Conservation (phyloP, 2,329 filamentous ascomycete species). For the Trichoderma polysporum region DNA sequence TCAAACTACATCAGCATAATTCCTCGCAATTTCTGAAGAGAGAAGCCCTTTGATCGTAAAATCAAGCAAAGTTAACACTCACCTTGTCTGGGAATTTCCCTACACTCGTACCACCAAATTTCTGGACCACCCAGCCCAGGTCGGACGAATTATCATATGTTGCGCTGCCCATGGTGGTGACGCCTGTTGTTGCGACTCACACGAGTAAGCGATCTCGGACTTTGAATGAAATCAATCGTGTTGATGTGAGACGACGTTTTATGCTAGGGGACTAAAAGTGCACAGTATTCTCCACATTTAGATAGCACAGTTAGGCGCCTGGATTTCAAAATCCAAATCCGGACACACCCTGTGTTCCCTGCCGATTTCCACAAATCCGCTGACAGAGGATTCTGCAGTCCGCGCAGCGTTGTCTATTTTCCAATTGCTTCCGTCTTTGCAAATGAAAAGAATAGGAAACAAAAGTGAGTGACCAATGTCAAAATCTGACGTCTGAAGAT, state of each 20-base stretch:
- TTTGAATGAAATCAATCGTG: constrained; percentile 1
- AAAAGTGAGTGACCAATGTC: neutral
- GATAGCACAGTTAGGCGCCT: no score
- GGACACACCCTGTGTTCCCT: no score
- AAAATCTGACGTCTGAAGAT: neutral
- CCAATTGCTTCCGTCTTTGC: neutral
- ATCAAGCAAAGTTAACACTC: constrained; percentile 23
- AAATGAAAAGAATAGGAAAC: neutral
- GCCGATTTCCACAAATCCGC: no score
- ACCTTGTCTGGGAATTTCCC: constrained; percentile 84
- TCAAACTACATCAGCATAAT: constrained; percentile 19
- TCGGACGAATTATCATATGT: constrained; percentile 37
- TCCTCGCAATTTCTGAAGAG: neutral
- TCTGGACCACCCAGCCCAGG: constrained; percentile 81
- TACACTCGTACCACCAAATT: constrained; percentile 93
- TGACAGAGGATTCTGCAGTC: neutral
- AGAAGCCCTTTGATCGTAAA: neutral
- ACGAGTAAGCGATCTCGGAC: constrained; percentile 21
- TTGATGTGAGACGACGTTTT: no score
- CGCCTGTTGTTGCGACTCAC: neutral
- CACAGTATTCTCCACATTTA: no score
- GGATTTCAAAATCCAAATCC: no score
- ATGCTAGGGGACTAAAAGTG: no score
- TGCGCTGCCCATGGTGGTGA: constrained; percentile 34
- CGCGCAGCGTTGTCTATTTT: neutral